These are phyloP conservation scores for Beauveria varroae DNA, from an alignment of 2,329 filamentous ascomycete genomes.

Conservation along the genomic window DNA sequence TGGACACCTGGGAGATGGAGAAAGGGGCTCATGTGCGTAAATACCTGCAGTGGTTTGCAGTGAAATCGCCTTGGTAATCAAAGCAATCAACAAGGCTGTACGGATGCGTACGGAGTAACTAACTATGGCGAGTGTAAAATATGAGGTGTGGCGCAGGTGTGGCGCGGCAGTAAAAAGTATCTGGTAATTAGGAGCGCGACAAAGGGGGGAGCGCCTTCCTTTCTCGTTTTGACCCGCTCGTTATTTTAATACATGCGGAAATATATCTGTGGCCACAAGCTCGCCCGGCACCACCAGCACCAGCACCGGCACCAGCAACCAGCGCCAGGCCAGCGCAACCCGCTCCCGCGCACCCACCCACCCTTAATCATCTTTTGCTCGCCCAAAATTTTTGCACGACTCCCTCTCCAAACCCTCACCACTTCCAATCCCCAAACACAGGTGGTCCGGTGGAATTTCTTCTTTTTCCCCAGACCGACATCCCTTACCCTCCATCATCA, in stretches of 20 bases:
- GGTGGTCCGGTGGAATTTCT: conserved; percentile 11
- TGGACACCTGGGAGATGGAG: neutral
- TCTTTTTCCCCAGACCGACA: conserved; percentile 7
- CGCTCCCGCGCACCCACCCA: neutral
- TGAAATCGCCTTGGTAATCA: too few relatives aligned
- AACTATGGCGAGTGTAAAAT: neutral
- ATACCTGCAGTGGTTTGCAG: too few relatives aligned
- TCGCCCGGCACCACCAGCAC: neutral
- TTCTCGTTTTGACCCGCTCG: neutral
- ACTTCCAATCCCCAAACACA: conserved; percentile 11
- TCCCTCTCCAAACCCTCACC: conserved; percentile 10
- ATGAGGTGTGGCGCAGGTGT: neutral
- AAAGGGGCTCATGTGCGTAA: neutral
- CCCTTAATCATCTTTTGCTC: conserved; percentile 3
- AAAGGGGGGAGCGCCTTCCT: neutral
- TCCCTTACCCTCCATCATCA: conserved; percentile 11
- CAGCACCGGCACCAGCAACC: too few relatives aligned
- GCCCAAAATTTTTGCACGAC: conserved; percentile 11
- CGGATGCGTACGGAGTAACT: too few relatives aligned
- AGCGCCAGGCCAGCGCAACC: too few relatives aligned
- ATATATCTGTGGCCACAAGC: neutral
- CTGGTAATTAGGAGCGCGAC: neutral
- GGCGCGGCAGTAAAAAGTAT: neutral
- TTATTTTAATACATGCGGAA: too few relatives aligned
- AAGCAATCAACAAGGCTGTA: neutral